Conservation (phyloP, 352 stramenopile species). For the Aphanomyces euteiches region DNA sequence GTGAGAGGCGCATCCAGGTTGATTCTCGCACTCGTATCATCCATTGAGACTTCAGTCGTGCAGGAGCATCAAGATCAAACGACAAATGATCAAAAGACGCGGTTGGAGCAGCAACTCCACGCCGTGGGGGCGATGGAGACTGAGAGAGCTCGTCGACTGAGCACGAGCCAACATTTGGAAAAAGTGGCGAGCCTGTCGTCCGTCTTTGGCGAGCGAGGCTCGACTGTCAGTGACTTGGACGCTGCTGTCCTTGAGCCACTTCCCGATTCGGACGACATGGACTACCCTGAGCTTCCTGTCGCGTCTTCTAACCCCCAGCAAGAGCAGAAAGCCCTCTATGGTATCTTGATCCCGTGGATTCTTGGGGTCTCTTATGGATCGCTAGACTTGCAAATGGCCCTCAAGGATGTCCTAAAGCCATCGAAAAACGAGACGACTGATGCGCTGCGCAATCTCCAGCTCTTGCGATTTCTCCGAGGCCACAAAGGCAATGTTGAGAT, state of each 20-base stretch:
- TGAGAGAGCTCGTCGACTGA: constrained; percentile 54
- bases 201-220: too few relatives aligned
- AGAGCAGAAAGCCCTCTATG: constrained; percentile 57
- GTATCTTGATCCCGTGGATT: constrained; percentile 32
- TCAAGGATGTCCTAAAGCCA: constrained; percentile 56
- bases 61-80: not conserved
- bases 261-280: not conserved
- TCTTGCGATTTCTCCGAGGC: constrained; percentile 66
- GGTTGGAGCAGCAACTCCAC: not conserved
- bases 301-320: constrained; percentile 54
- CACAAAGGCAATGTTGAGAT: constrained; percentile 69
- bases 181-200: constrained; percentile 29
- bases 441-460: constrained; percentile 53
- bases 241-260: not conserved
- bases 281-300: constrained; percentile 1
- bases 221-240: too few relatives aligned
- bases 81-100: not conserved
- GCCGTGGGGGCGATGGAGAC: constrained; percentile 41
- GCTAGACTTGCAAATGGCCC: constrained; percentile 51
- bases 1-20: constrained; percentile 5
- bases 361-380: not conserved
- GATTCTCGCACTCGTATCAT: too few relatives aligned
- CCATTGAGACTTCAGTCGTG: too few relatives aligned
- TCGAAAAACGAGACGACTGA: constrained; percentile 42
- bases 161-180: constrained; percentile 45